A percentile compares a stretch with the other conserved stretches of the same genome.
These are phyloP conservation scores for Cryphonectria parasitica DNA, from an alignment of 2,329 filamentous ascomycete species.

Conservation along the genomic window DNA sequence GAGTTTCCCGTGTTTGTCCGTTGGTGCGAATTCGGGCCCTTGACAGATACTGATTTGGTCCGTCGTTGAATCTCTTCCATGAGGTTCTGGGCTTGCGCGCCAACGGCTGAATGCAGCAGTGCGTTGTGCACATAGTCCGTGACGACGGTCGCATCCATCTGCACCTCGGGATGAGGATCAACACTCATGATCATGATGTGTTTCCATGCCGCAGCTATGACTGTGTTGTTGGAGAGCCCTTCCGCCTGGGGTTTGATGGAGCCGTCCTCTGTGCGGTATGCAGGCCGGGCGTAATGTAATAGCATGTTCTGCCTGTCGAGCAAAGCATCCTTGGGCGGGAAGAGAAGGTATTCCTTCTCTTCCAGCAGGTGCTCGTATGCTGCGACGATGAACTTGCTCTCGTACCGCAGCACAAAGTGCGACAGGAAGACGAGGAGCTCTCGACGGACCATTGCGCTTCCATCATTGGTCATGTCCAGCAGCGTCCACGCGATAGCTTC, in stretches of 20 bases:
- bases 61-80: conserved; percentile 73
- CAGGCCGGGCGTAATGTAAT: conserved; percentile 62
- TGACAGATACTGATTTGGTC: conserved; percentile 50
- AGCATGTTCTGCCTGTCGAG: conserved; percentile 62
- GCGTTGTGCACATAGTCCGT: conserved; percentile 83
- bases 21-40: conserved; percentile 46
- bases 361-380: conserved; percentile 90
- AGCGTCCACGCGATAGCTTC: conserved; percentile 88
- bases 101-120: conserved; percentile 77
- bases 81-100: conserved; percentile 68
- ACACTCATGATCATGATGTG: conserved; percentile 88
- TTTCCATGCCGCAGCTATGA: conserved; percentile 94
- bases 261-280: conserved; percentile 60
- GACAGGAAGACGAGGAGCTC: conserved; percentile 94
- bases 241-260: conserved; percentile 60
- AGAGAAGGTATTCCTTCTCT: conserved; percentile 71
- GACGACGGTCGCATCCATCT: conserved; percentile 80
- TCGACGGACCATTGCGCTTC: conserved; percentile 90
- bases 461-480: conserved; percentile 89
- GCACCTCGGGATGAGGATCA: conserved; percentile 92
- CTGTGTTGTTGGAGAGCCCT: conserved; percentile 79
- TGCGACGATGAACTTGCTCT: conserved; percentile 88
- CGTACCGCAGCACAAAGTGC: conserved; percentile 85
- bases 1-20: conserved; percentile 48
- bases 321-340: conserved; percentile 58